Evolutionary conservation across 2,329 filamentous ascomycete species (phyloP), one percentile per base, ranked within the genome.

Genomic region (Thielaviopsis musarum): DNA sequence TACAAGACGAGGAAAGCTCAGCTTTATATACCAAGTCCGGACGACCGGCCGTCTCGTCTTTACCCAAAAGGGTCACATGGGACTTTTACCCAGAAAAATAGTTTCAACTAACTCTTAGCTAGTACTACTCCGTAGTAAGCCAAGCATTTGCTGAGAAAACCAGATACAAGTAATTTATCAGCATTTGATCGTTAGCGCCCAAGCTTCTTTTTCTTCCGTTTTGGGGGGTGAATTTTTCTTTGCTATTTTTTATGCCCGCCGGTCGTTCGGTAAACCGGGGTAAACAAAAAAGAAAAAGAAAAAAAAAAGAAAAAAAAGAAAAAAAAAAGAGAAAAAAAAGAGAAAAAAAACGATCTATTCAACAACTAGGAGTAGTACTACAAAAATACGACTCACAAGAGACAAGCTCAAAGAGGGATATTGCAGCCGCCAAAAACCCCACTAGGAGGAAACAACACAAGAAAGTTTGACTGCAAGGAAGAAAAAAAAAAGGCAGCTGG

Each of bases 1-100:
- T 6, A 4, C 52, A 19, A 5, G 1, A 15, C 22, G 21, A 53
- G 58, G 41, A 22, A 22, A 41, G 12, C 7, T 1, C 12, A 22
- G 21, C 53, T 45, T 59, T 59, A 55, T 59, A 59, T 59, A 59
- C 21, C 24, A 7, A 45, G 38, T 45, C 38, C 17, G 38, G 17
- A 45, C 38, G 17, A n/a, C 38, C 38, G 38, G 15, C 38, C 17
- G 38, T 45, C 17, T 45, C 7, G 17, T 17, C 38, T n/a, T 45
- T 45, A 17, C 38, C 38, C 30, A 34, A 10, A 34, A 6, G 30
- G 30, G 30, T 34, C 30, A 34, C 30, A 34, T 34, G 30, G 10
- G 30, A 34, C 2, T 26, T 26, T 26, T 26, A n/a, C n/a, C n/a
- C n/a, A n/a, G 24, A 26, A 26, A 26, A 26, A n/a, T n/a, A n/a